Conservation (phyloP, 352 stramenopile species). For the Globisporangium paroecandrum region DNA sequence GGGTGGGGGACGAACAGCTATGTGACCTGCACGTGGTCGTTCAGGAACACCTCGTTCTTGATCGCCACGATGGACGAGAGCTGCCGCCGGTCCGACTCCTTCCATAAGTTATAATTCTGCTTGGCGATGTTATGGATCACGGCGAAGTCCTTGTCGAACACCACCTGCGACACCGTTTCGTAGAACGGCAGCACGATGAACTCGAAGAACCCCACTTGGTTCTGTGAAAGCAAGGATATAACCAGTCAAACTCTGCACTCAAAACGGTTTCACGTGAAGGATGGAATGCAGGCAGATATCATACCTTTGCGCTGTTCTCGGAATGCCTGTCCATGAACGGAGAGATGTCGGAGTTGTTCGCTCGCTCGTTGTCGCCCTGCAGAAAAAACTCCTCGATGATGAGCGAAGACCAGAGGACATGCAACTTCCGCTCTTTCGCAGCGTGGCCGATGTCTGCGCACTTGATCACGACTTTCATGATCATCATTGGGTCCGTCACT, state of each 20-base stretch:
- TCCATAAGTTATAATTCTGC: conserved; percentile 84
- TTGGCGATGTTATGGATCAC: conserved; percentile 76
- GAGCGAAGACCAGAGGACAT: conserved; percentile 89
- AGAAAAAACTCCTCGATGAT: conserved; percentile 95
- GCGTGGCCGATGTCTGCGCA: conserved; percentile 92
- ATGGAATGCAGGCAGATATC: background rate
- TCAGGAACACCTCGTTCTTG: conserved; percentile 75
- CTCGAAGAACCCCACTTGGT: conserved; percentile 86
- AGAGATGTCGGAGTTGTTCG: conserved; percentile 83
- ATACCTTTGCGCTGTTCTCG: conserved; percentile 84
- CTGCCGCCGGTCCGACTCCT: conserved; percentile 72
- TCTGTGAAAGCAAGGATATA: conserved; percentile 30
- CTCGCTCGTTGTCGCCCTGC: conserved; percentile 93
- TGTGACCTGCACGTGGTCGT: conserved; percentile 56
- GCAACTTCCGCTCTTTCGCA: conserved; percentile 77
- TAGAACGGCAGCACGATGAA: conserved; percentile 84
- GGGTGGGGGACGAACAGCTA: background rate
- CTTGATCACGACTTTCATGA: conserved; percentile 89
- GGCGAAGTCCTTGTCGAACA: conserved; percentile 70
- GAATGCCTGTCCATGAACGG: conserved; percentile 91
- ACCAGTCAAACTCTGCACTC: background rate
- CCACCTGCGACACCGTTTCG: conserved; percentile 71
- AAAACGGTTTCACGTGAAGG: too few species aligned
- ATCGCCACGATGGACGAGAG: conserved; percentile 82
- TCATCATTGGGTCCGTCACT: conserved; percentile 79